Base-by-base conservation (phyloP, 1,139 yeast genomes). In the Saccharomyces hybrid region DNA sequence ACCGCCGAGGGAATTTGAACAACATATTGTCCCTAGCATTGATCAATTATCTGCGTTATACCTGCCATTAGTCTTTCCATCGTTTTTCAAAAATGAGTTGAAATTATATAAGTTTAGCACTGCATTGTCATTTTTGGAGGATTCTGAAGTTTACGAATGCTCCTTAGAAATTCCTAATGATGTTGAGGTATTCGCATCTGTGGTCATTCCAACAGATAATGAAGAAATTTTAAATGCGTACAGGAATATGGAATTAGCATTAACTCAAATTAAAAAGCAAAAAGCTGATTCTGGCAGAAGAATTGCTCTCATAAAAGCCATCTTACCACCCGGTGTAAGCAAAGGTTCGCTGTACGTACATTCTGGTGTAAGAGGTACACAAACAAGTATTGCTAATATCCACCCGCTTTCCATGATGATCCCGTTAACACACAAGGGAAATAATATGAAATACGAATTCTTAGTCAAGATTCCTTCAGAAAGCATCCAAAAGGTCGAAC, bases 1-100 rank as follows among this genome's bases (percentile, higher is more conserved):
- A 47, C 98, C 99, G 8, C 78, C 83, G 16, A 81, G 83, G 54
- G 82, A 82, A 52, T 85, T 81, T 56, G 84, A 88, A 59, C 98
- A 93, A 70, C 96, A 88, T 71, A 82, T 91, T 14, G 79, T 82
- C 31, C 97, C 97, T 8, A 88, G 95, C 3, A 73, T 93, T 57
- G 90, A 88, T 59, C 86, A 88, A 50, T 79, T 82, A 59, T 82
- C 86, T 46, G 93, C 95, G 16, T 78, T 89, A 59, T 82, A 90
- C 51, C 74, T 91, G 52, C 99, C 98, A 0, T 78, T 95, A 49
- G 82, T 87, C 14, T 88, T 89, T 65, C 93, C 96, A 1, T 87
- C 91, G 0, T 89, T 86, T 61, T 81, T 86, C 70, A 76, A 74
- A 47, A 80, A 82, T 62, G 75, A 76, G 2, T 68, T 91, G 47